phyloP scores from a whole-genome alignment of 768 basidiomycete species.

The Lanmaoa pseudosensibilis region DNA sequence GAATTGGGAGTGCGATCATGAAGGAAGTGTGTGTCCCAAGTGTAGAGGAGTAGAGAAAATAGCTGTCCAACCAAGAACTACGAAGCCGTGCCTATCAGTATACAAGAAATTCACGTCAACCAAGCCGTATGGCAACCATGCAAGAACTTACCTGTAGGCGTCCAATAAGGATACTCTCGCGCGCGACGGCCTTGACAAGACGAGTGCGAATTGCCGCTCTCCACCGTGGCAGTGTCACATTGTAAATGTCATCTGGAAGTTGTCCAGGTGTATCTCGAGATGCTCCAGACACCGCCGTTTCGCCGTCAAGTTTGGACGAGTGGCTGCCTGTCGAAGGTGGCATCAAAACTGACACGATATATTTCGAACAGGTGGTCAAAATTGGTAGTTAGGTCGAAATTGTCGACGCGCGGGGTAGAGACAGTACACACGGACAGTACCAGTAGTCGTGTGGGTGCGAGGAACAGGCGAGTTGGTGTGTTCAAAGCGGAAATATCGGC shows the following conservation, averaged over 20 bases:
- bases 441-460: background rate
- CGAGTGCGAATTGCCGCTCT: constrained; percentile 55
- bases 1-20: constrained; percentile 81
- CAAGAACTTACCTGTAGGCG: constrained; percentile 61
- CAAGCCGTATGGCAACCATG: background rate
- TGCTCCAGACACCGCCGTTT: background rate
- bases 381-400: background rate
- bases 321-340: background rate
- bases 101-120: constrained; percentile 11
- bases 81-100: constrained; percentile 50
- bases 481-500: no score
- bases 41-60: constrained; percentile 81
- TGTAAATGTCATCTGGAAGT: constrained; percentile 55
- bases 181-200: constrained; percentile 52
- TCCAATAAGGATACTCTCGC: constrained; percentile 63
- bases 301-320: background rate
- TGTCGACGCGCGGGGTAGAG: background rate
- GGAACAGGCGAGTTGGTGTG: background rate
- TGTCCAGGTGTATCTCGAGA: constrained; percentile 13
- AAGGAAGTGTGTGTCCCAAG: constrained; percentile 91
- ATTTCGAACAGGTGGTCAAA: background rate
- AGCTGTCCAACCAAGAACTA: constrained; percentile 68
- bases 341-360: constrained; percentile 1
- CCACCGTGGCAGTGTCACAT: constrained; percentile 63
- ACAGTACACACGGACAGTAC: no score